Evolutionary conservation across 2,329 filamentous ascomycete species (phyloP).

Genomic region (Penicillium janthinellum): DNA sequence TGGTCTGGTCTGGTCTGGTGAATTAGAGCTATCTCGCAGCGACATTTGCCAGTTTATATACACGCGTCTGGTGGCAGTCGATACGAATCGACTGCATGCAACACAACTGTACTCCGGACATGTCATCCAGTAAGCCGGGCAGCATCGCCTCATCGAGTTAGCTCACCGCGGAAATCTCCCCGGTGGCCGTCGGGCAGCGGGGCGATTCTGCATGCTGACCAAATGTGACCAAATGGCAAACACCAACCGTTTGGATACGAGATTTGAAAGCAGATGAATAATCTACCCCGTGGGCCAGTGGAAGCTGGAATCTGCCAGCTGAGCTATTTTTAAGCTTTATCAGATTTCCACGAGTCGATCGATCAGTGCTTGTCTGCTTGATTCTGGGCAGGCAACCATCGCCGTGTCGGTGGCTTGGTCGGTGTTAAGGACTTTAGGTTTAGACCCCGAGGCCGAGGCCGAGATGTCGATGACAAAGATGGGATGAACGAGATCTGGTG

Average conservation of each 20-base stretch:
- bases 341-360: not conserved
- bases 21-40: not conserved
- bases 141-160: slow-evolving; percentile 1
- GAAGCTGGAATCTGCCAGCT: too few species aligned
- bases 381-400: not conserved
- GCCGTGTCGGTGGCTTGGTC: too few species aligned
- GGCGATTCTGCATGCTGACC: not conserved
- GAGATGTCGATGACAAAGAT: not conserved
- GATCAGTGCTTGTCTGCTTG: not conserved
- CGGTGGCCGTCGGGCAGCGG: not conserved
- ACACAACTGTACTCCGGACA: not conserved
- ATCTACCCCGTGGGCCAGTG: not conserved
- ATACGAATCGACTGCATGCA: not conserved
- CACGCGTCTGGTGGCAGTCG: not conserved
- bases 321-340: too few species aligned
- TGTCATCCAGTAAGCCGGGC: not conserved
- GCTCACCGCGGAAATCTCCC: not conserved
- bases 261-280: not conserved
- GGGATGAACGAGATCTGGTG: too few species aligned
- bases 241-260: too few species aligned
- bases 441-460: too few species aligned
- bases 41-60: not conserved
- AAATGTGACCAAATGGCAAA: not conserved
- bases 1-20: not conserved
- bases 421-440: too few species aligned